phyloP scores from a whole-genome alignment of 345 rosid genomes.

The Pugionium dolabratum region DNA sequence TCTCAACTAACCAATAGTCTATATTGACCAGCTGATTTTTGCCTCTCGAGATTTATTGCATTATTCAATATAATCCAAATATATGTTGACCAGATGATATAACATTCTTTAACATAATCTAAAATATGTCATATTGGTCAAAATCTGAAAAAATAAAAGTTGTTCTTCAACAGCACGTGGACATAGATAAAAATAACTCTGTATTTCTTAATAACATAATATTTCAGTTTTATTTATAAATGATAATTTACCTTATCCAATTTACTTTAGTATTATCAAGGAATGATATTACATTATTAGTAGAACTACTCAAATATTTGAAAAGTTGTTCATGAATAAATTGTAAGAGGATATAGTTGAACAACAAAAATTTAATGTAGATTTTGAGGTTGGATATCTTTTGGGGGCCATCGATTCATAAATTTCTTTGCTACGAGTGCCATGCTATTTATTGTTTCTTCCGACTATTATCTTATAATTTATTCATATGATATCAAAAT shows the following conservation, averaged over 20 bases:
- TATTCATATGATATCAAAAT: background rate
- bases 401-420: conserved; percentile 10
- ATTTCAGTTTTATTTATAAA: too few species aligned
- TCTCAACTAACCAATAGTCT: conserved; percentile 8
- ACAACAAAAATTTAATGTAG: background rate
- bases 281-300: too few species aligned
- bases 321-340: background rate
- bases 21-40: conserved; percentile 24
- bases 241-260: too few species aligned
- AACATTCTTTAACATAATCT: too few species aligned
- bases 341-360: conserved; percentile 3
- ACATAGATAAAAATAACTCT: too few species aligned
- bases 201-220: too few species aligned
- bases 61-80: too few species aligned
- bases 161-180: too few species aligned
- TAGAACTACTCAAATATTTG: background rate
- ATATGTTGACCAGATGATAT: too few species aligned
- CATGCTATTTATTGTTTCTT: conserved; percentile 19
- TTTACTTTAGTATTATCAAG: too few species aligned
- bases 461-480: background rate
- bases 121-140: background rate
- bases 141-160: background rate
- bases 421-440: conserved; percentile 21
- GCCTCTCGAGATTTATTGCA: background rate
- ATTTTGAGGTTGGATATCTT: conserved; percentile 23